phyloP scores from a whole-genome alignment of 768 basidiomycete genomes.

The Pleurotus giganteus region DNA sequence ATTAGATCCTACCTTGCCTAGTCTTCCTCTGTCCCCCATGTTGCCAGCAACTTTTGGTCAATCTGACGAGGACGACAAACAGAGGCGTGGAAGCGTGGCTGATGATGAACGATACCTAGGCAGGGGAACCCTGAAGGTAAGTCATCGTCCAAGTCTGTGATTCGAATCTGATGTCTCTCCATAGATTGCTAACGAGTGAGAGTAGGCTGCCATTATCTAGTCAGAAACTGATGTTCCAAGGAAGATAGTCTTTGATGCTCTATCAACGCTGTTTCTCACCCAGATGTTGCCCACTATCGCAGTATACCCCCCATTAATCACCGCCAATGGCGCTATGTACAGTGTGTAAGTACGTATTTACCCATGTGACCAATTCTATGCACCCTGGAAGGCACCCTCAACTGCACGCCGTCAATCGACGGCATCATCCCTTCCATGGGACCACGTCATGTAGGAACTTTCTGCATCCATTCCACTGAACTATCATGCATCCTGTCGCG shows the following conservation, averaged over 20 bases:
- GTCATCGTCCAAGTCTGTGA: neutral
- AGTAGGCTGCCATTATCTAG: too few species aligned
- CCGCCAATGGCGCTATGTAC: neutral
- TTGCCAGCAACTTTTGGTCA: constrained; percentile 11
- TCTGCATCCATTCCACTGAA: neutral
- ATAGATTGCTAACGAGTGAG: neutral
- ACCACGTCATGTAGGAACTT: too few species aligned
- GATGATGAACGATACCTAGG: constrained; percentile 8
- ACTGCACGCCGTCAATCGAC: too few species aligned
- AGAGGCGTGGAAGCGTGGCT: neutral
- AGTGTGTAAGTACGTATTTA: neutral
- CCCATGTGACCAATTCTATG: neutral
- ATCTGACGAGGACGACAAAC: constrained; percentile 7
- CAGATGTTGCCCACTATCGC: too few species aligned
- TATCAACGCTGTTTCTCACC: neutral
- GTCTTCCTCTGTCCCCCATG: constrained; percentile 7
- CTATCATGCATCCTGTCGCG: neutral
- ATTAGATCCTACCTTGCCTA: neutral
- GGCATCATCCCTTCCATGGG: too few species aligned
- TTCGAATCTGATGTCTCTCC: neutral
- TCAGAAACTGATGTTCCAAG: too few species aligned
- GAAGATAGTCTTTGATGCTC: neutral
- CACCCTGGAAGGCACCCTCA: too few species aligned
- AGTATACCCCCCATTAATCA: neutral
- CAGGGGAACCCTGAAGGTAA: constrained; percentile 8